Percentiles rank a stretch among this genome's conserved stretches.
phyloP scores from a whole-genome alignment of 2,329 filamentous ascomycete species.

The Graphiopsis chlorocephala region DNA sequence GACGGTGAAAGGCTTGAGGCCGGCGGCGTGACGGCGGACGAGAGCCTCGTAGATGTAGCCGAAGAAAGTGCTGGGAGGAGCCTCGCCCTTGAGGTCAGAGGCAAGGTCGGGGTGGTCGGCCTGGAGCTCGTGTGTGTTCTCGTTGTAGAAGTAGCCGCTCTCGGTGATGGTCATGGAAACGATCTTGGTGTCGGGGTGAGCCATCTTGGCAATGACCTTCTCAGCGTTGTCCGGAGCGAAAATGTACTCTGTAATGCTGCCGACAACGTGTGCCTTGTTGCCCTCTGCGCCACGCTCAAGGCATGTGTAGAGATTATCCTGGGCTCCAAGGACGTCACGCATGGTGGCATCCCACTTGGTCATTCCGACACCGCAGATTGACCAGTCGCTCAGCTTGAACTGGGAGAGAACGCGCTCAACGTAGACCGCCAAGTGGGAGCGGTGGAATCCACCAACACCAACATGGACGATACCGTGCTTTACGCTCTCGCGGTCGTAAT shows the following conservation, averaged over 20 bases:
- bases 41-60: constrained; percentile 54
- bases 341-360: constrained; percentile 51
- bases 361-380: constrained; percentile 54
- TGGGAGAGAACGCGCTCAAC: constrained; percentile 50
- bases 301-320: constrained; percentile 55
- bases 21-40: constrained; percentile 44
- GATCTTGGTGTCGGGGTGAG: constrained; percentile 53
- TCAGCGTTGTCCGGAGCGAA: constrained; percentile 53
- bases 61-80: constrained; percentile 48
- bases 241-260: constrained; percentile 54
- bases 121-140: constrained; percentile 55
- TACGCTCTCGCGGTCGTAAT: constrained; percentile 45
- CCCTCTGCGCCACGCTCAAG: constrained; percentile 54
- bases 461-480: constrained; percentile 57
- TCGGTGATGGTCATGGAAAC: constrained; percentile 57
- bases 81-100: constrained; percentile 47
- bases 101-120: constrained; percentile 51
- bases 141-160: constrained; percentile 58
- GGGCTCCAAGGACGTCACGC: constrained; percentile 49
- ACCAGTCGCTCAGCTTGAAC: constrained; percentile 46
- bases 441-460: constrained; percentile 55
- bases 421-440: constrained; percentile 54
- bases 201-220: constrained; percentile 56
- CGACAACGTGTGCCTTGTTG: constrained; percentile 48
- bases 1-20: constrained; percentile 54